Evolutionary conservation across 1,284 basidiomycete genomes (phyloP).

Genomic region (Mycena citricolor): DNA sequence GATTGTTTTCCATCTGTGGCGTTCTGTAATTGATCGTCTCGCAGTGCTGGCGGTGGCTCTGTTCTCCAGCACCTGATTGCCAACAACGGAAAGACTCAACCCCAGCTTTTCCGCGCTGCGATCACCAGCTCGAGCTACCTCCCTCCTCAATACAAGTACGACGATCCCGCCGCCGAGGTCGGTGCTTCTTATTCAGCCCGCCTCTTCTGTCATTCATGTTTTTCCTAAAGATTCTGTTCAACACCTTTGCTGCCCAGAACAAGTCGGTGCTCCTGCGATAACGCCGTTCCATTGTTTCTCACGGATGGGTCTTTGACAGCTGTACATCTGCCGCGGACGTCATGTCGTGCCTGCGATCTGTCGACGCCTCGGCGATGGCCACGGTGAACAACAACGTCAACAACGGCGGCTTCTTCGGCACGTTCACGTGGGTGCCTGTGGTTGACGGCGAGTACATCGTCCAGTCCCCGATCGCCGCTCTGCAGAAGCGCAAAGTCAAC

Average conservation of each 20-base stretch:
- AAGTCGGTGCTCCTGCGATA: constrained; percentile 12
- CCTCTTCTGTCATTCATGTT: neutral
- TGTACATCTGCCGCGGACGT: neutral
- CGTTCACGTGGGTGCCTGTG: constrained; percentile 2
- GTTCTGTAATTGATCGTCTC: too few relatives aligned
- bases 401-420: neutral
- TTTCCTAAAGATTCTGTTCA: constrained; percentile 24
- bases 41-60: constrained; percentile 21
- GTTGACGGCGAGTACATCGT: constrained; percentile 2
- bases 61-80: constrained; percentile 24
- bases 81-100: constrained; percentile 18
- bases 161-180: constrained; percentile 10
- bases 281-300: neutral
- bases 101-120: constrained; percentile 23
- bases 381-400: constrained; percentile 1
- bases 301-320: neutral
- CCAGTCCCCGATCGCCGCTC: neutral
- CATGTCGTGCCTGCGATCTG: neutral
- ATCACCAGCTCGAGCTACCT: constrained; percentile 30
- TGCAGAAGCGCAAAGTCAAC: constrained; percentile 1
- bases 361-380: neutral
- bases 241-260: constrained; percentile 15
- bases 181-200: neutral
- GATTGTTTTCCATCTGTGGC: constrained; percentile 1
- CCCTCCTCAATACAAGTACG: constrained; percentile 30